A percentile compares a stretch with the other conserved stretches of the same genome.
Evolutionary conservation across 495 filamentous ascomycete genomes (phyloP).

Genomic region (Emericellopsis terricola): DNA sequence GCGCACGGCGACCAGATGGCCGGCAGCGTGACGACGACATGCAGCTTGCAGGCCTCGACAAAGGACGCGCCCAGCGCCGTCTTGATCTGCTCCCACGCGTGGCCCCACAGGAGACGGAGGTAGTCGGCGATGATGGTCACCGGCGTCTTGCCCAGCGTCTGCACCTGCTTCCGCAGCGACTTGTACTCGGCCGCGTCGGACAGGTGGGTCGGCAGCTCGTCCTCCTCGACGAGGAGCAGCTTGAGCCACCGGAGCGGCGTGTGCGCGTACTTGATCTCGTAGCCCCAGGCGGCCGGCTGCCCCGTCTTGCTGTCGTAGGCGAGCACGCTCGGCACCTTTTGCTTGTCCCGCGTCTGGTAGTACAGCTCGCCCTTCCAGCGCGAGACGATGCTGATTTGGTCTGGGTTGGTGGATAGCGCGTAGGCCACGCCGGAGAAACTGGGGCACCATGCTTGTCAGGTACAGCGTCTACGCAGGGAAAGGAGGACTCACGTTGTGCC

Average conservation of each 20-base stretch:
- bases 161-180: conserved; percentile 3
- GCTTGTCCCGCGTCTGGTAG: conserved; percentile 3
- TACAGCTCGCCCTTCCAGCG: conserved; percentile 2
- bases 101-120: conserved; percentile 10
- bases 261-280: conserved; percentile 3
- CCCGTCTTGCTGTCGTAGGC: conserved; percentile 1
- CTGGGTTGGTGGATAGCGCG: not conserved
- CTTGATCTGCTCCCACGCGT: conserved; percentile 3
- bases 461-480: not conserved
- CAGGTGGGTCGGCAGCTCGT: conserved; percentile 8
- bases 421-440: conserved; percentile 7
- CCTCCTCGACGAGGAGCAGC: conserved; percentile 10
- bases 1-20: conserved; percentile 14
- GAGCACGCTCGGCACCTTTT: conserved; percentile 8
- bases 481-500: conserved; percentile 8
- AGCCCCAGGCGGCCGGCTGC: conserved; percentile 11
- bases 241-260: conserved; percentile 15
- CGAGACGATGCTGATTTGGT: conserved; percentile 4
- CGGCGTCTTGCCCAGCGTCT: conserved; percentile 4
- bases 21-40: conserved; percentile 11
- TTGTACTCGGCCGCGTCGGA: conserved; percentile 3
- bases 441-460: not conserved
- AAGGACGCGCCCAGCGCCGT: conserved; percentile 3
- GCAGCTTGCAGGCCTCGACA: conserved; percentile 5
- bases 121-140: conserved; percentile 9